A percentile compares a stretch with the other conserved stretches of the same genome.
Evolutionary conservation across 306 rosid genomes (phyloP).

Genomic region (Trifolium repens): DNA sequence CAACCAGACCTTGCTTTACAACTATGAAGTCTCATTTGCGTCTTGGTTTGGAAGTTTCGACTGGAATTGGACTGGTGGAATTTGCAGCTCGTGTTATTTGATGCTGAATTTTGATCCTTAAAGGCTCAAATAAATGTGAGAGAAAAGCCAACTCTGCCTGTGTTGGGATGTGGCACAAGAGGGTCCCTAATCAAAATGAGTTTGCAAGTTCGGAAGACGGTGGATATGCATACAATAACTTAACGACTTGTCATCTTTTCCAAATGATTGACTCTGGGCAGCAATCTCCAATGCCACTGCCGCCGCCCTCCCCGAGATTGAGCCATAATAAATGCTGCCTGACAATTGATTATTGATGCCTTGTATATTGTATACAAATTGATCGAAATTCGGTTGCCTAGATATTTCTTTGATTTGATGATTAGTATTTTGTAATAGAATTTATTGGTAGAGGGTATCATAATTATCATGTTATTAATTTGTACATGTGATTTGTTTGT

Average conservation of each 20-base stretch:
- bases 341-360: conserved; percentile 48
- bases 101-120: conserved; percentile 38
- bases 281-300: too few species aligned
- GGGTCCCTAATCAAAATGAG: conserved; percentile 29
- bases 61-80: conserved; percentile 38
- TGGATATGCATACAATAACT: conserved; percentile 34
- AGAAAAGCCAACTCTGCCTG: conserved; percentile 26
- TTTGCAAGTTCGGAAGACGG: conserved; percentile 31
- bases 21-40: conserved; percentile 66
- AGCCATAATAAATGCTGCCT: background rate
- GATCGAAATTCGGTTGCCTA: conserved; percentile 48
- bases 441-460: conserved; percentile 41
- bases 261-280: conserved; percentile 31
- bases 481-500: conserved; percentile 48
- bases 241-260: conserved; percentile 19
- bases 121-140: conserved; percentile 37
- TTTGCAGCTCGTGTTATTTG: conserved; percentile 32
- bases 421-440: conserved; percentile 46
- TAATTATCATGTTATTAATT: conserved; percentile 40
- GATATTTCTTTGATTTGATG: conserved; percentile 45
- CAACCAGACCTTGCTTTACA: conserved; percentile 99
- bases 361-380: conserved; percentile 63
- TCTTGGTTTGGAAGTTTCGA: conserved; percentile 43
- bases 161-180: conserved; percentile 32
- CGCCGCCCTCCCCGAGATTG: too few species aligned